A percentile compares a stretch with the other conserved stretches of the same genome.
Conservation (phyloP, 208 protist species). For the Herpetomonas samuelpessoai region DNA sequence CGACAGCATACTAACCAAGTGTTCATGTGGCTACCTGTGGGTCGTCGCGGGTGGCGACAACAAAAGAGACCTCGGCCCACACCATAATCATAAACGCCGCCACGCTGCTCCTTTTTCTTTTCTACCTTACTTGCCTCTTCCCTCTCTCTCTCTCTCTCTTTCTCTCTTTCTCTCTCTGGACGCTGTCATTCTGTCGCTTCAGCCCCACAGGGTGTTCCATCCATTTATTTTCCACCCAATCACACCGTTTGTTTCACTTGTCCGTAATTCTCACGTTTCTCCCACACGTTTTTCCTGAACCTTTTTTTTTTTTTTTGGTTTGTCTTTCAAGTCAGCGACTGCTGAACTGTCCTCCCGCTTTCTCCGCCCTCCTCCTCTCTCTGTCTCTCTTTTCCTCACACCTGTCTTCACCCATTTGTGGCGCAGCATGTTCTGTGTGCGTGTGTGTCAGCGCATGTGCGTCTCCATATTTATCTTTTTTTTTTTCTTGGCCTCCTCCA, state of each 20-base stretch:
- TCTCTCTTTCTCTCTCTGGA: conserved; percentile 12
- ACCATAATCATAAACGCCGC: neutral
- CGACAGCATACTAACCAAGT: too few relatives aligned
- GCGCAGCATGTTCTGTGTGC: conserved; percentile 4
- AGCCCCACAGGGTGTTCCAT: conserved; percentile 1
- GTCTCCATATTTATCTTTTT: conserved; percentile 4
- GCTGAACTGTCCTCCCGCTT: neutral
- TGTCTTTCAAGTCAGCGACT: neutral
- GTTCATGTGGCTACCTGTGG: too few relatives aligned
- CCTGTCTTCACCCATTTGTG: neutral
- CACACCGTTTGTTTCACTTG: conserved; percentile 3
- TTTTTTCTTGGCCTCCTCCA: neutral
- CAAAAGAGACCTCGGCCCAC: neutral
- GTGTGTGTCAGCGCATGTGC: conserved; percentile 11
- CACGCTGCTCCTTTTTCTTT: conserved; percentile 1
- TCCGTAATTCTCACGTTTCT: neutral
- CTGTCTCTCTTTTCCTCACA: conserved; percentile 2
- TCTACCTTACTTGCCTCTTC: neutral
- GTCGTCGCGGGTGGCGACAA: too few relatives aligned
- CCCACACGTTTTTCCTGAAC: neutral
- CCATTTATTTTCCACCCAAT: neutral
- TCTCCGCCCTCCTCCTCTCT: neutral
- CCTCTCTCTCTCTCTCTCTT: neutral
- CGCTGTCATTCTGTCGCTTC: conserved; percentile 13
- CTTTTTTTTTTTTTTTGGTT: conserved; percentile 4